These are phyloP conservation scores for Aspergillus proliferans DNA, from an alignment of 2,329 filamentous ascomycete genomes.

Conservation along the genomic window DNA sequence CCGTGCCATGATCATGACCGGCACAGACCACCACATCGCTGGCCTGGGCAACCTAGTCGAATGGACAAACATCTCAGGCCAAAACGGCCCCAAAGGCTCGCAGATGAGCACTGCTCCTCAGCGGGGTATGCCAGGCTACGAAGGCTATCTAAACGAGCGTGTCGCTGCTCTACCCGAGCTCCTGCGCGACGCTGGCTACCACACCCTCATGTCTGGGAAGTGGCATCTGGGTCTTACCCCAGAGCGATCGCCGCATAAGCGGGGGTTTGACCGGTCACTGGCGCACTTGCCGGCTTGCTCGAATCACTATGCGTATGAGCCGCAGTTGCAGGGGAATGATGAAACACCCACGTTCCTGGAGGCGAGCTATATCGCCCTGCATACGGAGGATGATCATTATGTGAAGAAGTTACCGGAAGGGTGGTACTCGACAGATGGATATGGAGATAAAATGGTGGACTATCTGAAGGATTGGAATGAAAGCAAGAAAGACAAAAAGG, in stretches of 20 bases:
- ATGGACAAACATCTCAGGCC: conserved; percentile 51
- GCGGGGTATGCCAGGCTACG: conserved; percentile 55
- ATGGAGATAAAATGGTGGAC: conserved; percentile 47
- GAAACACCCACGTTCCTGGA: conserved; percentile 37
- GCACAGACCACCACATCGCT: conserved; percentile 53
- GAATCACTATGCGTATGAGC: conserved; percentile 54
- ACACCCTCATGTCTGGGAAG: conserved; percentile 57
- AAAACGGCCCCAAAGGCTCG: conserved; percentile 48
- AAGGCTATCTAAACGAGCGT: conserved; percentile 57
- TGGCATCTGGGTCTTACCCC: conserved; percentile 58
- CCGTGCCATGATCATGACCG: conserved; percentile 61
- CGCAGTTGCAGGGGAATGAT: conserved; percentile 34
- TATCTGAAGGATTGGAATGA: conserved; percentile 48
- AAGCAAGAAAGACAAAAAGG: conserved; percentile 39
- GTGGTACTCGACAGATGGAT: conserved; percentile 51
- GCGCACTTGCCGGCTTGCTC: conserved; percentile 56
- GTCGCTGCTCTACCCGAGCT: conserved; percentile 56
- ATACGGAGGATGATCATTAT: conserved; percentile 41
- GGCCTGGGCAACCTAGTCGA: conserved; percentile 55
- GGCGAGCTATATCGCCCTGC: conserved; percentile 38
- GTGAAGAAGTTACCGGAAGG: conserved; percentile 44
- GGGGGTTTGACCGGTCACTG: conserved; percentile 56
- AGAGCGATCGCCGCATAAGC: conserved; percentile 49
- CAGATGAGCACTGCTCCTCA: conserved; percentile 50
- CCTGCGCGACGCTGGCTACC: conserved; percentile 53